Evolutionary conservation across 331 rosid species (phyloP).

Genomic region (Prunus yedoensis): DNA sequence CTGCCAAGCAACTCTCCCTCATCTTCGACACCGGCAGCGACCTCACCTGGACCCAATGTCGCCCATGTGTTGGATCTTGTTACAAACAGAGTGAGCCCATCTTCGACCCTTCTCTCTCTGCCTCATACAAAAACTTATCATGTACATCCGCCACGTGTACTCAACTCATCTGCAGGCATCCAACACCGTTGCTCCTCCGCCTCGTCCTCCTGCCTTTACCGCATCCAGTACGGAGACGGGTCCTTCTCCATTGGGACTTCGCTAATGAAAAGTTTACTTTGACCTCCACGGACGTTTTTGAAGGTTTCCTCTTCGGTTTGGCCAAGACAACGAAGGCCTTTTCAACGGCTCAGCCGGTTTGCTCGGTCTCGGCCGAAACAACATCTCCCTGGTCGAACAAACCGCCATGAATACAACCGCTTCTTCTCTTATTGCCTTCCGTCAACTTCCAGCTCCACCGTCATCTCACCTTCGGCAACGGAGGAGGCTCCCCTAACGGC

Average conservation of each 20-base stretch:
- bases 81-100: conserved; percentile 51
- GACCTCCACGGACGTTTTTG: conserved; percentile 25
- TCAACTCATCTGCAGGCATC: conserved; percentile 61
- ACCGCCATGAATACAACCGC: conserved; percentile 48
- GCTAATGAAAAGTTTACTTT: conserved; percentile 45
- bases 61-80: conserved; percentile 55
- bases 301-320: conserved; percentile 55
- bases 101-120: conserved; percentile 49
- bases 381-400: conserved; percentile 68
- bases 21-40: conserved; percentile 67
- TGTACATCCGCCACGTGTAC: conserved; percentile 45
- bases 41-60: conserved; percentile 81
- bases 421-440: conserved; percentile 84
- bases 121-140: conserved; percentile 42
- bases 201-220: conserved; percentile 48
- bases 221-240: conserved; percentile 45
- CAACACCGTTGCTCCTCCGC: conserved; percentile 33
- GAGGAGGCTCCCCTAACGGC: neutral
- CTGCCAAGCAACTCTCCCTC: conserved; percentile 50
- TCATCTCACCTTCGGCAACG: conserved; percentile 45
- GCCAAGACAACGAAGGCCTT: conserved; percentile 51
- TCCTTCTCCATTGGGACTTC: conserved; percentile 60
- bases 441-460: conserved; percentile 44
- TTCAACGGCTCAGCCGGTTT: conserved; percentile 60
- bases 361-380: conserved; percentile 71